These are phyloP conservation scores for Podila horticola DNA, from an alignment of 192 early-diverging fungal species.

Conservation along the genomic window DNA sequence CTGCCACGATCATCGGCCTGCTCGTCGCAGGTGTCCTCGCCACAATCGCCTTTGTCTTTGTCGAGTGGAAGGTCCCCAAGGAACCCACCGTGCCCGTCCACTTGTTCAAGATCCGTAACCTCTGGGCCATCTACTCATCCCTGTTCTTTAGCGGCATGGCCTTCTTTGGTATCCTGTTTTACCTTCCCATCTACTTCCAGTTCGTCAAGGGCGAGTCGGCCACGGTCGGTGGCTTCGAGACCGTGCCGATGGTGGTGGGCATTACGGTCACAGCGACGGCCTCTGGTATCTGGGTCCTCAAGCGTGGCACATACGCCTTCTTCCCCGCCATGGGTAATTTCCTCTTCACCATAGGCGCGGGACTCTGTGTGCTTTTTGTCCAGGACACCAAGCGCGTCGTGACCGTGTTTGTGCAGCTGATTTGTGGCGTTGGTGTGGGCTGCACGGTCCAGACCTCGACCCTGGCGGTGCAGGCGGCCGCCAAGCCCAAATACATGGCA, in stretches of 20 bases:
- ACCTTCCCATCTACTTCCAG: conserved; percentile 54
- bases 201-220: conserved; percentile 20
- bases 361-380: neutral
- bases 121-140: conserved; percentile 33
- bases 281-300: conserved; percentile 23
- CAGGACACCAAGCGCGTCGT: neutral
- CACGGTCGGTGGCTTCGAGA: conserved; percentile 52
- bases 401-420: conserved; percentile 1
- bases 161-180: conserved; percentile 42
- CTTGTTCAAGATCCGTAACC: conserved; percentile 65
- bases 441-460: conserved; percentile 7
- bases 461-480: conserved; percentile 6
- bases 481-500: conserved; percentile 4
- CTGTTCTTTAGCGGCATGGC: conserved; percentile 53
- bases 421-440: conserved; percentile 15
- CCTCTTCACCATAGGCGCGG: neutral
- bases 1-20: conserved; percentile 60
- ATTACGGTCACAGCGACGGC: conserved; percentile 16
- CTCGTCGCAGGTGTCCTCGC: conserved; percentile 57
- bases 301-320: conserved; percentile 3
- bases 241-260: conserved; percentile 51
- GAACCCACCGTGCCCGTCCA: conserved; percentile 72
- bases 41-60: conserved; percentile 43
- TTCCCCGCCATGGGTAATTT: conserved; percentile 1
- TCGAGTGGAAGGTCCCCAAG: conserved; percentile 62